Percentiles rank a stretch among this genome's conserved stretches.
phyloP scores from a whole-genome alignment of 306 rosid species.

The Prunus dulcis region DNA sequence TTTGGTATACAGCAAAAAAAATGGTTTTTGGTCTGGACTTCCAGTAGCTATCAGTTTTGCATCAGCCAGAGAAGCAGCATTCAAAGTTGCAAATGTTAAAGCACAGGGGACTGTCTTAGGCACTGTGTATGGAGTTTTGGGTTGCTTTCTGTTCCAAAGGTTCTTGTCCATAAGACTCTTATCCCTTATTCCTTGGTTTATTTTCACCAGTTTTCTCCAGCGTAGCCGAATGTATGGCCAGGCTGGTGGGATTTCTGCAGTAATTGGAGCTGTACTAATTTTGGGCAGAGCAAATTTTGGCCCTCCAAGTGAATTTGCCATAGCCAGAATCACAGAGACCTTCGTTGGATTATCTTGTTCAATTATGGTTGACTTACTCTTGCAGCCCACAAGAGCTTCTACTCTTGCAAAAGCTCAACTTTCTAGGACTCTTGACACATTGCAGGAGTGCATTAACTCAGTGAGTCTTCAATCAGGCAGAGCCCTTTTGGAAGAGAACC shows the following conservation, averaged over 20 bases:
- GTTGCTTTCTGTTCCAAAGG: constrained; percentile 47
- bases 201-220: constrained; percentile 60
- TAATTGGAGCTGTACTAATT: constrained; percentile 55
- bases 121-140: constrained; percentile 57
- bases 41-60: constrained; percentile 54
- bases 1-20: constrained; percentile 44
- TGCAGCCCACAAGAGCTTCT: constrained; percentile 60
- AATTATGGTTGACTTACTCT: constrained; percentile 44
- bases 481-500: constrained; percentile 24
- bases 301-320: constrained; percentile 60
- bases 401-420: constrained; percentile 41
- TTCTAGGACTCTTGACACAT: constrained; percentile 33
- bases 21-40: constrained; percentile 66
- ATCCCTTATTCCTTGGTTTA: constrained; percentile 70
- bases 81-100: constrained; percentile 53
- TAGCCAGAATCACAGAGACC: constrained; percentile 55
- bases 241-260: constrained; percentile 67
- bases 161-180: constrained; percentile 38
- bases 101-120: constrained; percentile 72
- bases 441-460: constrained; percentile 37
- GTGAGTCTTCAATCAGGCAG: constrained; percentile 21
- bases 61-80: constrained; percentile 56
- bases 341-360: constrained; percentile 58
- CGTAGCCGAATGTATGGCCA: constrained; percentile 63
- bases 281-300: constrained; percentile 59